Evolutionary conservation across 129 eudicot species (phyloP).

Genomic region (Heracleum sosnowskyi): DNA sequence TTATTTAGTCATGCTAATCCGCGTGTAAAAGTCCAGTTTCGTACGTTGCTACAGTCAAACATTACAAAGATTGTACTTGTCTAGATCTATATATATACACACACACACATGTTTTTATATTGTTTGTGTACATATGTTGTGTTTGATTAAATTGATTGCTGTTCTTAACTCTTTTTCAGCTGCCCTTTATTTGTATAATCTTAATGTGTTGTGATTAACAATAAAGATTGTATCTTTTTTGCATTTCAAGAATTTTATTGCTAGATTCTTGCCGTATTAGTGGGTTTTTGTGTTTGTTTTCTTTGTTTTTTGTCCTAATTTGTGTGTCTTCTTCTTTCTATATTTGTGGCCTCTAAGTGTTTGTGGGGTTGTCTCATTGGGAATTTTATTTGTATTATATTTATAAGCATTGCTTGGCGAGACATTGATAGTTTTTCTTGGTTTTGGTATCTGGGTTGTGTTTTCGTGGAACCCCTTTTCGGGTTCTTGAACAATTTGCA

Average conservation of each 20-base stretch:
- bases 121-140: background rate
- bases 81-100: background rate
- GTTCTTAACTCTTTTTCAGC: background rate
- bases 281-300: background rate
- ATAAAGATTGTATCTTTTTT: slow-evolving; percentile 2
- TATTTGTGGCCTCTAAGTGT: background rate
- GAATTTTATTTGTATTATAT: background rate
- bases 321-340: background rate
- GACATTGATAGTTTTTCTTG: background rate
- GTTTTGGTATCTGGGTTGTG: background rate
- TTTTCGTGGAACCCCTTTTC: slow-evolving; percentile 1
- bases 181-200: background rate
- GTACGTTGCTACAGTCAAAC: background rate
- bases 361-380: background rate
- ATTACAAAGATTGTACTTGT: background rate
- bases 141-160: background rate
- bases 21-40: background rate
- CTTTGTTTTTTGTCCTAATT: slow-evolving; percentile 1
- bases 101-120: background rate
- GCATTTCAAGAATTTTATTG: background rate
- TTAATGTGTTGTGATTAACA: background rate
- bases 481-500: slow-evolving; percentile 3
- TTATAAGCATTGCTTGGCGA: background rate
- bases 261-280: slow-evolving; percentile 2
- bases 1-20: background rate